Evolutionary conservation across 2,329 filamentous ascomycete species (phyloP), one percentile per base, ranked within the genome.

Genomic region (Dothidotthia symphoricarpi): DNA sequence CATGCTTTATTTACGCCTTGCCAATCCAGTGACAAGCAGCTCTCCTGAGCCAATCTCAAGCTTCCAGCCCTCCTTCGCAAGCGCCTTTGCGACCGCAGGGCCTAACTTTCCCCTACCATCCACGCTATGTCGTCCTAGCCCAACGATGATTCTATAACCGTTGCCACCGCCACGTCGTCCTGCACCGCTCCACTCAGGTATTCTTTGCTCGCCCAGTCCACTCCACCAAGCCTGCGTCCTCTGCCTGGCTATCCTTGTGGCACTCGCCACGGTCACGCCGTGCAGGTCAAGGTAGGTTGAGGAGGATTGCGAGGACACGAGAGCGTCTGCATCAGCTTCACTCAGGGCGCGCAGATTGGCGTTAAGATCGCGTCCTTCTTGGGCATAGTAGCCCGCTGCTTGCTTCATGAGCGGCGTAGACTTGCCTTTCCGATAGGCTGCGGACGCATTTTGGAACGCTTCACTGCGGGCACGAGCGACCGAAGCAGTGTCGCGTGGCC

Each of bases 1-100:
- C n/a, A n/a, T n/a, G n/a, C n/a, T n/a, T 49, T 39, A 56, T 36
- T 39, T 52, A 38, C 50, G 36, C 36, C 57, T 67, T 16, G 60
- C 66, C 34, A 69, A 61, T 0, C 90, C 90, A 9, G 72, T 81
- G 12, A 96, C 79, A 33, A 82, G 69, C 56, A 91, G 77, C 25
- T 79, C 77, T 0, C 89, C 90, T 17, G 80, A 82, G 28, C 81
- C 76, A 29, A 85, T 75, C 61, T 88, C 80, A 24, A 93, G 73
- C 60, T 80, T 88, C 91, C 91, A 97, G 0, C 89, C 89, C 43
- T 91, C 86, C 29, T 79, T 76, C 26, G 82, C 75, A 28, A 97
- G 71, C 59, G 82, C 83, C 57, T 81, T 83, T 31, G 78, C 82
- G n/a, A 97, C 89, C 12, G 86, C 85, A 39, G 85, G 84, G 4